phyloP scores from a whole-genome alignment of 495 filamentous ascomycete species.

The Pseudotulostoma volvatum region DNA sequence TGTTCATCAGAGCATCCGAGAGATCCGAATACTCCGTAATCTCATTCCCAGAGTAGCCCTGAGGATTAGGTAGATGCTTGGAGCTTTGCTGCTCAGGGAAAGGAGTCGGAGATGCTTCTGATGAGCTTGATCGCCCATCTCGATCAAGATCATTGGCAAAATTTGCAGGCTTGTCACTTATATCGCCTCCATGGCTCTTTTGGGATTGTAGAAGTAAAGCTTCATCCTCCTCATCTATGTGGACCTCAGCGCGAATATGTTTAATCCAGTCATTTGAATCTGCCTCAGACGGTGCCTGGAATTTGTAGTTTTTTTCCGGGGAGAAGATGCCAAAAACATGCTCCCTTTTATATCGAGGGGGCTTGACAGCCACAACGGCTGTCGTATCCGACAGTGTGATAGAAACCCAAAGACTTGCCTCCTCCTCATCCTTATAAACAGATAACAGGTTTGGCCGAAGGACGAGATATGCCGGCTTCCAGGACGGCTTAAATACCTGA shows the following conservation, averaged over 20 bases:
- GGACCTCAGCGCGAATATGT: slow-evolving; percentile 60
- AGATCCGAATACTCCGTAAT: slow-evolving; percentile 80
- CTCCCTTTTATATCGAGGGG: slow-evolving; percentile 63
- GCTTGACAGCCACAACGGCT: slow-evolving; percentile 72
- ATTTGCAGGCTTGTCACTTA: too few species aligned
- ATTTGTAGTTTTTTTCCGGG: slow-evolving; percentile 76
- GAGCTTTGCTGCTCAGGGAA: slow-evolving; percentile 14
- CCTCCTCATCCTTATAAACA: slow-evolving; percentile 83
- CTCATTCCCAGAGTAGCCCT: slow-evolving; percentile 82
- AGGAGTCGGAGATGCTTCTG: slow-evolving; percentile 22
- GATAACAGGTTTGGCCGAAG: slow-evolving; percentile 86
- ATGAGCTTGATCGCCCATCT: slow-evolving; percentile 25
- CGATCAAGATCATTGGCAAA: slow-evolving; percentile 28
- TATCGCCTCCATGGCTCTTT: slow-evolving; percentile 10
- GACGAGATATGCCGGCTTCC: slow-evolving; percentile 82
- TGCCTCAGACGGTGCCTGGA: slow-evolving; percentile 52
- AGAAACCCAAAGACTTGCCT: slow-evolving; percentile 75
- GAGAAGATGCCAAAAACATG: slow-evolving; percentile 91
- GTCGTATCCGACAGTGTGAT: slow-evolving; percentile 80
- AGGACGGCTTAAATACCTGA: slow-evolving; percentile 36
- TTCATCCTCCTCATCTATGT: slow-evolving; percentile 74
- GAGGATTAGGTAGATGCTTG: slow-evolving; percentile 31
- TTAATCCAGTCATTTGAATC: slow-evolving; percentile 82
- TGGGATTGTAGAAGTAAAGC: slow-evolving; percentile 44
- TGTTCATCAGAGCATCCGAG: slow-evolving; percentile 44